A percentile compares a stretch with the other conserved stretches of the same genome.
phyloP scores from a whole-genome alignment of 139 green algal genomes.

The Nannochloris sp. region DNA sequence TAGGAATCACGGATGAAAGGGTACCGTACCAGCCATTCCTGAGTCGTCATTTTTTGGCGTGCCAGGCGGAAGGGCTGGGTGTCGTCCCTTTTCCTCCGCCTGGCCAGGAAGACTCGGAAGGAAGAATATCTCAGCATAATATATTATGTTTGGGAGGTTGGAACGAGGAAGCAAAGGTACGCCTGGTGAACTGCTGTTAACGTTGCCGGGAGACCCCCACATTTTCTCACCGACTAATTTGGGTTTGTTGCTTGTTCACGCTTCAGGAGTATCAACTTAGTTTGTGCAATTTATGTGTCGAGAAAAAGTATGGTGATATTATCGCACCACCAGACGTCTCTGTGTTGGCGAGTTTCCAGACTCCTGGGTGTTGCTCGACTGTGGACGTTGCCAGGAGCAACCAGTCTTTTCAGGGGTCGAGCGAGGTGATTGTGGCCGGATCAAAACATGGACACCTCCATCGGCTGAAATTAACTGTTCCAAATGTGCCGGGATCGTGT shows the following conservation, averaged over 20 bases:
- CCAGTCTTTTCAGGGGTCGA: neutral
- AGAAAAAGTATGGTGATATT: neutral
- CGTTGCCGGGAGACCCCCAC: neutral
- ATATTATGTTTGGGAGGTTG: slow-evolving; percentile 2
- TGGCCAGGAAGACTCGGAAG: slow-evolving; percentile 2
- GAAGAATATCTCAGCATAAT: neutral
- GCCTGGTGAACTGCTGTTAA: neutral
- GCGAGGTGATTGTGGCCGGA: neutral
- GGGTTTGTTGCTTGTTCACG: neutral
- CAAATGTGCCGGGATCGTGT: slow-evolving; percentile 3
- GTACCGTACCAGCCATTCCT: neutral
- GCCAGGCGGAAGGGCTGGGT: neutral
- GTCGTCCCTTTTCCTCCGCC: slow-evolving; percentile 3
- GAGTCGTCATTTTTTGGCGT: slow-evolving; percentile 12
- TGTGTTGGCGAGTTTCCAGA: slow-evolving; percentile 5
- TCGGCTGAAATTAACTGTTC: neutral
- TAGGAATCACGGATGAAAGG: no score
- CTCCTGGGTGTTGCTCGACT: neutral
- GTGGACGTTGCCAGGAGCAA: neutral
- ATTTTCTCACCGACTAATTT: neutral
- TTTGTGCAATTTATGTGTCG: neutral
- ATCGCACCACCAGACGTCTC: neutral
- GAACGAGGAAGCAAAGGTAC: slow-evolving; percentile 12
- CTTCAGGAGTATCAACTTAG: slow-evolving; percentile 9
- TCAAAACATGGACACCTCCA: neutral